A percentile compares a stretch with the other conserved stretches of the same genome.
Evolutionary conservation across 129 eudicot genomes (phyloP).

Genomic region (Chrysanthemum lavandulifolium): DNA sequence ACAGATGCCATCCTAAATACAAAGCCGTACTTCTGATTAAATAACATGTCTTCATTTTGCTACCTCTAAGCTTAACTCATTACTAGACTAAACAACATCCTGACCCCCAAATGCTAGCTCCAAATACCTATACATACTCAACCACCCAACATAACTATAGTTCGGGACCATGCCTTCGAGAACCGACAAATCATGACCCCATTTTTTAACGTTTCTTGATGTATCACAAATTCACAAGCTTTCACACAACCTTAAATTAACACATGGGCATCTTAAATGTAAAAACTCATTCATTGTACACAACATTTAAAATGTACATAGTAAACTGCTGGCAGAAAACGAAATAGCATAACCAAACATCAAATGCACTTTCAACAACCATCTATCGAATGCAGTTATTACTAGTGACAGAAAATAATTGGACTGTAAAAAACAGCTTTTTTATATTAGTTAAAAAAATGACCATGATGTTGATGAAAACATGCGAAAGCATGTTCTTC

Average conservation of each 20-base stretch:
- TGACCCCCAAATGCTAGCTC: too few relatives aligned
- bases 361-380: conserved; percentile 42
- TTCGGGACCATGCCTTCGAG: neutral
- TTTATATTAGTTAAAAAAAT: neutral
- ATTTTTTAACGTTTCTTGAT: too few relatives aligned
- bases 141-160: neutral
- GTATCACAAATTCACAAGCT: neutral
- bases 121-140: too few relatives aligned
- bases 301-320: conserved; percentile 7
- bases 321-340: conserved; percentile 32
- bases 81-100: too few relatives aligned
- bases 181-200: too few relatives aligned
- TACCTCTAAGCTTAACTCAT: too few relatives aligned
- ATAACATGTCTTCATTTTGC: too few relatives aligned
- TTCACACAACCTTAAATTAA: conserved; percentile 25
- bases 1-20: too few relatives aligned
- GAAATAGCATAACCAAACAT: conserved; percentile 17
- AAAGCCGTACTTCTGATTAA: too few relatives aligned
- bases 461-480: conserved; percentile 19
- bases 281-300: conserved; percentile 10
- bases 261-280: conserved; percentile 20
- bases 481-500: conserved; percentile 29
- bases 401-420: conserved; percentile 17
- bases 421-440: conserved; percentile 24
- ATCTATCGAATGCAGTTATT: conserved; percentile 24